Conservation (phyloP, 805 yeast species). For the Suhomyces vadensis region DNA sequence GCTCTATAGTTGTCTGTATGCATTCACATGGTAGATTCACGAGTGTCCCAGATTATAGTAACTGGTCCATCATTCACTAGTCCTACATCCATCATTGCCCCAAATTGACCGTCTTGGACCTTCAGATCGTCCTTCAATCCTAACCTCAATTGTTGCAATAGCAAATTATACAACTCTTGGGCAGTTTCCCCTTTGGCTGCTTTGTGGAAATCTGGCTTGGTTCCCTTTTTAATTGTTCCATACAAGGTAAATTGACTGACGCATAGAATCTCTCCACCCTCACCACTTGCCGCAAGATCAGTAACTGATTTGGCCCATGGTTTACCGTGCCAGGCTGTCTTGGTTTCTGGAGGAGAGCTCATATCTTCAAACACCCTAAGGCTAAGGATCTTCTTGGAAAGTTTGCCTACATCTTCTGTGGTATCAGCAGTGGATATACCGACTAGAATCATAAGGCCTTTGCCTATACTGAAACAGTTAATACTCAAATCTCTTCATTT, state of each 20-base stretch:
- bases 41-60: conserved; percentile 79
- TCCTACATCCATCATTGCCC: conserved; percentile 96
- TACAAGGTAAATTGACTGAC: conserved; percentile 92
- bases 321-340: conserved; percentile 49
- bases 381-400: conserved; percentile 65
- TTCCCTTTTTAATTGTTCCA: conserved; percentile 84
- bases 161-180: conserved; percentile 50
- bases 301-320: conserved; percentile 74
- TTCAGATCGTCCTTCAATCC: conserved; percentile 57
- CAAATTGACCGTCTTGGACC: conserved; percentile 88
- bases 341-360: conserved; percentile 46
- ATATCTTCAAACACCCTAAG: conserved; percentile 73
- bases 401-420: conserved; percentile 63
- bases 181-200: conserved; percentile 82
- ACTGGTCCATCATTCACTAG: conserved; percentile 92
- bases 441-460: conserved; percentile 78
- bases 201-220: conserved; percentile 91
- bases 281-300: conserved; percentile 31
- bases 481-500: background rate
- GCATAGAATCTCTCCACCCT: conserved; percentile 67
- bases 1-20: background rate
- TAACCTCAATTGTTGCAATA: conserved; percentile 47
- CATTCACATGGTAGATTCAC: conserved; percentile 24
- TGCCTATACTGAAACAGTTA: conserved; percentile 43
- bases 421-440: conserved; percentile 84